phyloP scores from a whole-genome alignment of 345 rosid species.

The Lepidium didymum region DNA sequence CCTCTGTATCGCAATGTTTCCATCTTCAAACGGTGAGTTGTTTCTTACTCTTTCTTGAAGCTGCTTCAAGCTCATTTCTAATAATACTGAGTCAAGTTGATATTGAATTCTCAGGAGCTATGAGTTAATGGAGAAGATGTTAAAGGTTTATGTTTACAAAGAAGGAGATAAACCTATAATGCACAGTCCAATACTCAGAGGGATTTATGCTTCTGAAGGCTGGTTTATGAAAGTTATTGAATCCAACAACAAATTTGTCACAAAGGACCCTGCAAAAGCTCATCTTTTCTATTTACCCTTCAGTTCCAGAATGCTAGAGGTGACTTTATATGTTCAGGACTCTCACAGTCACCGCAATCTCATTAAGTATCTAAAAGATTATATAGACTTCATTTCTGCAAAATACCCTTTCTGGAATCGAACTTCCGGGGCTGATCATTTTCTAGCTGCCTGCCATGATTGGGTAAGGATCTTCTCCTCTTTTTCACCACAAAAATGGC shows the following conservation, averaged over 20 bases:
- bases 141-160: conserved; percentile 74
- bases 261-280: conserved; percentile 55
- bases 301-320: conserved; percentile 74
- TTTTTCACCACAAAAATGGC: not conserved
- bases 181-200: conserved; percentile 58
- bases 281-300: conserved; percentile 90
- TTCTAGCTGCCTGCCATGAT: conserved; percentile 94
- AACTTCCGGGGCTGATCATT: conserved; percentile 87
- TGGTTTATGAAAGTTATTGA: conserved; percentile 92
- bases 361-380: conserved; percentile 47
- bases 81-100: not conserved
- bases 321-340: conserved; percentile 53
- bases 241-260: conserved; percentile 50
- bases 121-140: conserved; percentile 76
- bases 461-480: conserved; percentile 53
- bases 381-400: conserved; percentile 44
- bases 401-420: conserved; percentile 86
- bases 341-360: conserved; percentile 71
- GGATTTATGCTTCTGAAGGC: conserved; percentile 96
- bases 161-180: conserved; percentile 78
- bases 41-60: not conserved
- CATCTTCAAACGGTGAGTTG: conserved; percentile 61
- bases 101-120: conserved; percentile 60
- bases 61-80: not conserved
- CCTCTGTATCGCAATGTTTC: conserved; percentile 75